These are phyloP conservation scores for Plasmodium blacklocki DNA, from an alignment of 169 alveolate species.

Conservation along the genomic window DNA sequence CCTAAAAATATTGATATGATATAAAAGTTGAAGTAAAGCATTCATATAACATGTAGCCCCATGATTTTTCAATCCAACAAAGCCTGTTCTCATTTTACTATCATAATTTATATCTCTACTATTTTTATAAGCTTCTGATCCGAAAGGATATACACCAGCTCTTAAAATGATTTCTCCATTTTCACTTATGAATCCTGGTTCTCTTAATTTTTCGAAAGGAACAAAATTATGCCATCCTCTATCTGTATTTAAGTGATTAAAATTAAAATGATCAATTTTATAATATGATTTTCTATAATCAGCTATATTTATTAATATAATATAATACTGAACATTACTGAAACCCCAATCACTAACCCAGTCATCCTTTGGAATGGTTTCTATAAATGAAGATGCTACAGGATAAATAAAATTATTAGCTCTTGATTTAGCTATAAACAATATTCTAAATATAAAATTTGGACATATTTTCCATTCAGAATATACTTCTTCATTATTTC, in stretches of 20 bases:
- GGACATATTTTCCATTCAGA: constrained; percentile 74
- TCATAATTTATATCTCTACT: constrained; percentile 80
- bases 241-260: constrained; percentile 85
- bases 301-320: constrained; percentile 84
- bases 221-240: constrained; percentile 90
- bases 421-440: constrained; percentile 66
- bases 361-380: constrained; percentile 84
- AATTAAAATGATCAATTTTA: constrained; percentile 85
- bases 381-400: constrained; percentile 83
- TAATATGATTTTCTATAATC: constrained; percentile 83
- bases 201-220: constrained; percentile 80
- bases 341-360: constrained; percentile 92
- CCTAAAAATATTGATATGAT: constrained; percentile 97
- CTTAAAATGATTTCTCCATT: constrained; percentile 84
- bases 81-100: constrained; percentile 92
- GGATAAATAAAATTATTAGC: constrained; percentile 50
- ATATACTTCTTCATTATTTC: constrained; percentile 53
- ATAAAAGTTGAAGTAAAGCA: constrained; percentile 97
- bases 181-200: constrained; percentile 81
- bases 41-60: constrained; percentile 99
- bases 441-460: constrained; percentile 61
- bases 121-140: constrained; percentile 84
- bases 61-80: constrained; percentile 95
- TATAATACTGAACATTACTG: constrained; percentile 85
- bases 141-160: constrained; percentile 86